Conservation (phyloP, 83 land plant genomes). For the Diphasiastrum complanatum region DNA sequence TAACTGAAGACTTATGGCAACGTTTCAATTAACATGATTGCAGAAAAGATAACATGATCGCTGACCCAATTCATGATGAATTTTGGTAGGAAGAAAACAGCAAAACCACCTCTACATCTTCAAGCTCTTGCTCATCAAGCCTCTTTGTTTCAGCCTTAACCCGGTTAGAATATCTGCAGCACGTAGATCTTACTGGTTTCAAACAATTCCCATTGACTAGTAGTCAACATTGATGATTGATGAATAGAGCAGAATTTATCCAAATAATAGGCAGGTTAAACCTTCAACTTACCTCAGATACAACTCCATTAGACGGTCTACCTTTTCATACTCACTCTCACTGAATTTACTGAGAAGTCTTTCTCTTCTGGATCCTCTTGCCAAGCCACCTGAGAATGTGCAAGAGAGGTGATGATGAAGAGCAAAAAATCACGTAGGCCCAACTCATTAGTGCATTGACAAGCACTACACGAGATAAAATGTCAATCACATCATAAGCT, state of each 20-base stretch:
- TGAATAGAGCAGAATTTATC: not conserved
- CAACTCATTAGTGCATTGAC: not conserved
- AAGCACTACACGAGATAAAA: not conserved
- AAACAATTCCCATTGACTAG: not conserved
- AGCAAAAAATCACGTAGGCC: not conserved
- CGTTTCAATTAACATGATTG: not conserved
- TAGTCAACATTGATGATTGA: not conserved
- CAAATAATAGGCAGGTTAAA: not conserved
- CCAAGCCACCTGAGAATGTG: conserved; percentile 51
- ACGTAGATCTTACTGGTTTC: not conserved
- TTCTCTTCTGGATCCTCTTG: conserved; percentile 88
- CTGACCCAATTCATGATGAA: not conserved
- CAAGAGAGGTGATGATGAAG: not conserved
- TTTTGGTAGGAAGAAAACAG: not conserved
- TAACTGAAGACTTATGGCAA: too few species aligned
- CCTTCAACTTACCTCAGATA: conserved; percentile 56
- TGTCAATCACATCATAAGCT: not conserved
- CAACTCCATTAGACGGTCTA: conserved; percentile 92
- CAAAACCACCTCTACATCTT: conserved; percentile 70
- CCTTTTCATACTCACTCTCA: conserved; percentile 92
- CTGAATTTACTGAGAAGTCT: conserved; percentile 77
- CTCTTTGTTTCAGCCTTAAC: conserved; percentile 76
- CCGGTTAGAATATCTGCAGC: conserved; percentile 70
- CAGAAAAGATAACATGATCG: not conserved
- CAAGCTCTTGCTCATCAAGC: conserved; percentile 56